Base-by-base conservation (phyloP, 1,284 basidiomycete genomes). In the Marasmius fiardii region DNA sequence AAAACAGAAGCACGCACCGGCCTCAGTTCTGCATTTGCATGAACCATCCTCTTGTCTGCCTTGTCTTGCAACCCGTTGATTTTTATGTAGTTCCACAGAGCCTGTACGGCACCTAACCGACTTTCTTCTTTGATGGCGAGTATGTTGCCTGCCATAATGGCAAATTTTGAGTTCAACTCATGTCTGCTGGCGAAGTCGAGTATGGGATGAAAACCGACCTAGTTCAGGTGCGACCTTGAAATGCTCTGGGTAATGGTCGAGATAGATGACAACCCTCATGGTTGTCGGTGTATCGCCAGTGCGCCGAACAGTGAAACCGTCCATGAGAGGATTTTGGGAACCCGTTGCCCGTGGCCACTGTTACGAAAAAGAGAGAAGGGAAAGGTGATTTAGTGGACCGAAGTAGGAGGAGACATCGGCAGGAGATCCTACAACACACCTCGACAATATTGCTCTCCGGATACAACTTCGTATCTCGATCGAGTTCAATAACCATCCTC, bases 61-160 rank as follows among this genome's bases (percentile, higher is more conserved):
- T 95, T 95, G 70, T 98, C 94, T 71, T 97, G 92, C 18, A 98
- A 77, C 21, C 87, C 86, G 59, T 91, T 80, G 18, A 88, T 75
- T 70, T 96, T 96, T 73, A 98, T 90, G 64, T 97, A 95, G 64
- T 89, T 91, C 95, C 95, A 98, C 10, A 98, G 70, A 0, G 91
- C 84, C 56, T 92, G 86, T 39, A 98, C 82, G 18, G 93, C 83
- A 11, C 89, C 92, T 11, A 89, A 76, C 23, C 93, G 82, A 37
- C 92, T 94, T 37, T 93, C 94, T 68, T 98, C 92, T 60, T 89
- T 88, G 64, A 96, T 79, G 21, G 86, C 88, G 39, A 98, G 76
- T 28, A 96, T 71, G 43, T 78, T 79, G 0, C 81, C 86, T 76
- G 56, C 1, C 37, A n/a, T n/a, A 4, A 16, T n/a, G 24, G 14